phyloP scores from a whole-genome alignment of 2,329 filamentous ascomycete species.

The Fusarium buharicum region DNA sequence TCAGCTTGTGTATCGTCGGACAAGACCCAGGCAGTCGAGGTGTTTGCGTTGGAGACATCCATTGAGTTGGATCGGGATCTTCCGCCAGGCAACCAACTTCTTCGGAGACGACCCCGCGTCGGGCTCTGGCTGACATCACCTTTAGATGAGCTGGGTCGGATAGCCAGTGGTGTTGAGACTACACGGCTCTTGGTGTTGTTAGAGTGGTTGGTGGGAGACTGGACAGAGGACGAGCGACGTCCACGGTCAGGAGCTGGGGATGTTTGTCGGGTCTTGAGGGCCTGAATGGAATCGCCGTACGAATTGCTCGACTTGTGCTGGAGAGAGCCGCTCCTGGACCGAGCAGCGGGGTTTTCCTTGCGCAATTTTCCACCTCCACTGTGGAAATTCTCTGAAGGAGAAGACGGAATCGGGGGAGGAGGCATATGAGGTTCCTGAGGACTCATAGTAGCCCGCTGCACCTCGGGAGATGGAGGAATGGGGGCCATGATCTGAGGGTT shows the following conservation, averaged over 20 bases:
- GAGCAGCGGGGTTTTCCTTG: conserved; percentile 45
- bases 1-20: conserved; percentile 62
- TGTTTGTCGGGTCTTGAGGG: conserved; percentile 42
- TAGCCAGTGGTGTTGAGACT: conserved; percentile 48
- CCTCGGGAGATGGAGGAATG: conserved; percentile 47
- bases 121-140: conserved; percentile 57
- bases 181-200: conserved; percentile 47
- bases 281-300: conserved; percentile 29
- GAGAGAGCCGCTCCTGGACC: conserved; percentile 50
- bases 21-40: conserved; percentile 64
- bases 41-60: conserved; percentile 42
- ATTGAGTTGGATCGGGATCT: conserved; percentile 63
- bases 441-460: conserved; percentile 38
- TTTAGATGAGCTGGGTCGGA: conserved; percentile 41
- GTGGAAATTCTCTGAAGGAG: conserved; percentile 31
- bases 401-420: conserved; percentile 24
- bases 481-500: conserved; percentile 47
- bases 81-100: conserved; percentile 64
- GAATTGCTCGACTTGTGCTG: conserved; percentile 39
- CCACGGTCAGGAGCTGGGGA: conserved; percentile 55
- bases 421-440: conserved; percentile 37
- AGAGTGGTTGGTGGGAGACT: conserved; percentile 49
- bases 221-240: conserved; percentile 61
- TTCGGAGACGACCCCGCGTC: conserved; percentile 58
- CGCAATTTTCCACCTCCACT: conserved; percentile 46